Evolutionary conservation across 2,329 filamentous ascomycete genomes (phyloP), one percentile per base, ranked within the genome.

Genomic region (Claviceps africana): DNA sequence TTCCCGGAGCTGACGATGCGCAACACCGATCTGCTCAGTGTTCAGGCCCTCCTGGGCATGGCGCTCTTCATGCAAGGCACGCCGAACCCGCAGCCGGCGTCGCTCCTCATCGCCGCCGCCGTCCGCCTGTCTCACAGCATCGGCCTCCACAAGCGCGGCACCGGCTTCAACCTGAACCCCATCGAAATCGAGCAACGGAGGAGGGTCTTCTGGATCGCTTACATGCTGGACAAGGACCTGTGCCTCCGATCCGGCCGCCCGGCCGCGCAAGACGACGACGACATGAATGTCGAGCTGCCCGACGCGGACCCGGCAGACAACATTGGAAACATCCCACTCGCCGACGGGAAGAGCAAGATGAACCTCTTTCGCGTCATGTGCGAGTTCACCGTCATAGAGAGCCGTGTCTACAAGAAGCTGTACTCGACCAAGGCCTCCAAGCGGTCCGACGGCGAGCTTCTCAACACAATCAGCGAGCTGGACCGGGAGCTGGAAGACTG

Each of bases 331-430:
- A 94, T 98, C 43, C 88, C 90, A 4, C 72, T 97, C 40, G 83
- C 86, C 4, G 87, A 95, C 59, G 88, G 89, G 22, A 91, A 88
- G 65, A 83, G 86, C 53, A 96, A 95, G 64, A 85, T 96, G 75
- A 98, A 98, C 62, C 73, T 98, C 13, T 98, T 98, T 73, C 79
- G 90, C 33, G 77, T 90, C 40, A 90, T 96, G 82, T 95, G 88
- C 64, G 86, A 89, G 60, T 90, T 98, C 63, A 81, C 90, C 19
- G 81, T 85, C 33, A 96, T 98, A 55, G 87, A 96, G 67, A 93
- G 88, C 67, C 88, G 86, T 60, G 90, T 98, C 0, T 97, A 98
- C 73, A 95, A 86, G 69, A 81, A 82, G 51, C 73, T 98, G 0
- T 98, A 98, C 67, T 93, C 90, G 0, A 91, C 91, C 3, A 91